Conservation (phyloP, 345 rosid genomes). For the Combretum micranthum region DNA sequence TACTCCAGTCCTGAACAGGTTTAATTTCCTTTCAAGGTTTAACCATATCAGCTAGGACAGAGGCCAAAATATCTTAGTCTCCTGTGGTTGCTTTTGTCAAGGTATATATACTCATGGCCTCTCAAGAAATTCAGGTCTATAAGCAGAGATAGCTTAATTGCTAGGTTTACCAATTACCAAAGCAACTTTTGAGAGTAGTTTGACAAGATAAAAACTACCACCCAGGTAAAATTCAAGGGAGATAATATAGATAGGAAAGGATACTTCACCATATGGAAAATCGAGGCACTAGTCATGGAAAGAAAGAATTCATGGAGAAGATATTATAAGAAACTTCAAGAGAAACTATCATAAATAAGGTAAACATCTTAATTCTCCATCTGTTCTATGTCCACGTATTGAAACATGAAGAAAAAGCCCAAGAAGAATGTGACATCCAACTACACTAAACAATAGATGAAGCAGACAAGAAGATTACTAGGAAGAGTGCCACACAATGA, state of each 20-base stretch:
- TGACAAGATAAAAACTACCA: neutral
- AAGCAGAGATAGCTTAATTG: too few species aligned
- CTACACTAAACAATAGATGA: conserved; percentile 18
- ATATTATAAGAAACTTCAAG: neutral
- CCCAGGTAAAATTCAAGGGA: neutral
- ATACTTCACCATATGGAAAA: too few species aligned
- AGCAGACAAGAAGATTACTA: conserved; percentile 19
- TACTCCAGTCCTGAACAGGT: too few species aligned
- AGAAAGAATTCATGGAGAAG: conserved; percentile 8
- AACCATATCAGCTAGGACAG: too few species aligned
- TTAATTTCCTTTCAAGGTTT: too few species aligned
- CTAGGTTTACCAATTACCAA: too few species aligned
- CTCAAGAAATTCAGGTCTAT: too few species aligned
- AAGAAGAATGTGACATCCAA: conserved; percentile 6
- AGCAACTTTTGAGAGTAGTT: too few species aligned
- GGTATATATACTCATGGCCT: too few species aligned
- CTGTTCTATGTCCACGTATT: conserved; percentile 1
- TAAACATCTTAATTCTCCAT: neutral
- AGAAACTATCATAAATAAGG: neutral
- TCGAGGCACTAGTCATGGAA: neutral
- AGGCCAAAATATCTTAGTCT: too few species aligned
- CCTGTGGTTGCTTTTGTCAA: too few species aligned
- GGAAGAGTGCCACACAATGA: conserved; percentile 20
- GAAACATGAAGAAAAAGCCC: neutral
- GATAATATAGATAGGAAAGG: too few species aligned